Base-by-base conservation (phyloP, 306 rosid species). In the Rosa lucieae region DNA sequence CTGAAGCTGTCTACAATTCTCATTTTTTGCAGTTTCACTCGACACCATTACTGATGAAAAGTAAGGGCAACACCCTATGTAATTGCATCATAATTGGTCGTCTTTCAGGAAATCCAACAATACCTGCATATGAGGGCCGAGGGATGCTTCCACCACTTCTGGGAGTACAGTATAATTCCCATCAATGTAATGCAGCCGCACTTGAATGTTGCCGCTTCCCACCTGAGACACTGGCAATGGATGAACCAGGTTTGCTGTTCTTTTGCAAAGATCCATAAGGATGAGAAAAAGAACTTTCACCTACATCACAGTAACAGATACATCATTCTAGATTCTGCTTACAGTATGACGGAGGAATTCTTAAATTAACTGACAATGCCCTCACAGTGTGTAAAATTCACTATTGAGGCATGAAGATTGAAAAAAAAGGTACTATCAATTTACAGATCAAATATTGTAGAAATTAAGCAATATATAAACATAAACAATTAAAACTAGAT, bases 41-140 rank as follows among this genome's bases (percentile, higher is more conserved):
- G 55, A 44, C 39, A 70, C 23, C 44, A 32, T 2, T 26, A 72
- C n/a, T 48, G 17, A 48, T 15, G 37, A 74, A 9, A 74, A 73
- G 37, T 73, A 46, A 58, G 23, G 46, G 55, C 17, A 58, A 46
- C 44, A 53, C 6, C 56, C 55, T 39, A 17, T 75, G 67, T 79
- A 58, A 72, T 73, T 74, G 56, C 74, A 48, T 26, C 47, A 72
- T 44, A 78, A 67, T 42, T 15, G 77, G 62, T 18, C 48, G 42
- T 44, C 70, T 37, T 68, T 56, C 7, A 49, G 6, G 68, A 76
- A 81, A 73, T 52, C 39, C 23, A 49, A 23, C 26, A 11, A 74
- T 84, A 94, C 97, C 97, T 94, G 97, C 99, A 94, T 91, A 81
- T 94, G 94, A 66, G 97, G 95, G 74, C 94, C 97, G 82, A 94